Base-by-base conservation (phyloP, 2,329 filamentous ascomycete species). In the Fusarium equiseti region DNA sequence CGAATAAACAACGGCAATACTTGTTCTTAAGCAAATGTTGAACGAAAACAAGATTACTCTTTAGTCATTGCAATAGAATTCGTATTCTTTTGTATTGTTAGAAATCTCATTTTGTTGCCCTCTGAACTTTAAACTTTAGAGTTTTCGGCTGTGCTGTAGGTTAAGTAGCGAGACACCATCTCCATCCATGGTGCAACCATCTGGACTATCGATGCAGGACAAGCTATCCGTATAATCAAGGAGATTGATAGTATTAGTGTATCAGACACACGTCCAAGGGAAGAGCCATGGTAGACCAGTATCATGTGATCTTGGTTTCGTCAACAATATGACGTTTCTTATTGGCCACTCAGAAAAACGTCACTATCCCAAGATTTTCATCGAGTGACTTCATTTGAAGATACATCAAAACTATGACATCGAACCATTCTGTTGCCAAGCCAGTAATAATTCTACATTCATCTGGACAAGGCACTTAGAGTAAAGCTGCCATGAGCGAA, bases 221-320 rank as follows among this genome's bases (percentile, higher is more conserved):
- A 29, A 18, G 5, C 24, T 6, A 29, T 20, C 20, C 20, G 20
- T 43, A 43, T 6, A 5, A 3, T 22, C 8, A 11, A 24, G 20
- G 20, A 52, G 15, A 15, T n/a, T 20, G 13, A 16, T n/a, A 27
- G 10, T 4, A 13, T 27, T 7, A 6, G 24, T 7, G 27, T 20
- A 43, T 10, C 16, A 8, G 9, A 52, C 24, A 27, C n/a, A 7
- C 5, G 8, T 20, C 27, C 8, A n/a, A 2, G 6, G 12, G 3
- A 20, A 4, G 3, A 27, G 9, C 2, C 2, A 0, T 52, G 26
- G 13, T 3, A 13, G 18, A 4, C 7, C 2, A 1, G 0, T 6
- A 3, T 27, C 18, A 20, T n/a, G 32, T 40, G 24, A 20, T 7
- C 26, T 9, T 6, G 5, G 22, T 27, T 38, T 7, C 13, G 13